phyloP scores from a whole-genome alignment of 2,329 filamentous ascomycete genomes.

The Nigrograna mackinnonii region DNA sequence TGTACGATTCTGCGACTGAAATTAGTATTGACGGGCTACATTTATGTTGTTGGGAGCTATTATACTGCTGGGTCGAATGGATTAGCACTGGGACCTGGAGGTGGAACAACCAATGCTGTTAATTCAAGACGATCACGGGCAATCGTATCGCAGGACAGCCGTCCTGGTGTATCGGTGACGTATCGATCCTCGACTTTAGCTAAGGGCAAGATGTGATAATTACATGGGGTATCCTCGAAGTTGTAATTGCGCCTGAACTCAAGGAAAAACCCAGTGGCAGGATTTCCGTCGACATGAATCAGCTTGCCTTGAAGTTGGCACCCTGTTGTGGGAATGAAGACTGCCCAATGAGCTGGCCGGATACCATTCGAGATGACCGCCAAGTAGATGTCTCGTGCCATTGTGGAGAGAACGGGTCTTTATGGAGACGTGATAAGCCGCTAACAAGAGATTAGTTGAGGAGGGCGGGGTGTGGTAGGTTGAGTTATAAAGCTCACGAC shows the following conservation, averaged over 20 bases:
- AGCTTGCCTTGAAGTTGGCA: slow-evolving; percentile 4
- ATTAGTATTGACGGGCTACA: neutral
- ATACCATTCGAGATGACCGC: slow-evolving; percentile 6
- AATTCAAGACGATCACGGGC: slow-evolving; percentile 8
- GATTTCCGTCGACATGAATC: slow-evolving; percentile 9
- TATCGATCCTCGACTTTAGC: slow-evolving; percentile 4
- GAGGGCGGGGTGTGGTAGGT: too few relatives aligned
- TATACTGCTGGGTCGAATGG: slow-evolving; percentile 5
- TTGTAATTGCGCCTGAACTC: slow-evolving; percentile 10
- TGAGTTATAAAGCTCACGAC: too few relatives aligned
- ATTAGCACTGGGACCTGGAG: slow-evolving; percentile 5
- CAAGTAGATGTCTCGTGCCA: slow-evolving; percentile 8
- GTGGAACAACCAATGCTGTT: slow-evolving; percentile 2
- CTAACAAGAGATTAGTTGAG: too few relatives aligned
- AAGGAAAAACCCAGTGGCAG: slow-evolving; percentile 6
- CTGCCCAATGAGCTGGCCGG: slow-evolving; percentile 8
- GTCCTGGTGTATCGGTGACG: slow-evolving; percentile 2
- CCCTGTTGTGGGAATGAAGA: slow-evolving; percentile 9
- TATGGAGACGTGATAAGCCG: too few relatives aligned
- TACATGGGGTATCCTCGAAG: neutral
- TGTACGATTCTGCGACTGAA: slow-evolving; percentile 1
- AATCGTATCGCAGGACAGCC: slow-evolving; percentile 4
- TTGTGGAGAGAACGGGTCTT: too few relatives aligned
- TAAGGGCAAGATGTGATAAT: slow-evolving; percentile 2
- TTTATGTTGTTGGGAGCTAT: neutral